A percentile compares a stretch with the other conserved stretches of the same genome.
phyloP scores from a whole-genome alignment of 805 yeast species.

The Kodamaea kaohsiungensis region DNA sequence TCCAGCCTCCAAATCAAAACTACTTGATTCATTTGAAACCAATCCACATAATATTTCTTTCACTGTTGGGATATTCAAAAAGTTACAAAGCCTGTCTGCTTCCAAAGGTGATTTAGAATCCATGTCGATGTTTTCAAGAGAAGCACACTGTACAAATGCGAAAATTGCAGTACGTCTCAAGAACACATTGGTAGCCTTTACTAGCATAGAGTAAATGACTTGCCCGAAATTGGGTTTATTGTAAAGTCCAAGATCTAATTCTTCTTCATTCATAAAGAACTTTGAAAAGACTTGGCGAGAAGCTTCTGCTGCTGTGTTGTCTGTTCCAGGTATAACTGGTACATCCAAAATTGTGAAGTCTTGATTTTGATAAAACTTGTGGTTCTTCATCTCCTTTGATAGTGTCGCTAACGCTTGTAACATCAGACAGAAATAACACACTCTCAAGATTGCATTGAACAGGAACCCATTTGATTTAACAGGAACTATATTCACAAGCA shows the following conservation, averaged over 20 bases:
- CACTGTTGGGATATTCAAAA: slow-evolving; percentile 49
- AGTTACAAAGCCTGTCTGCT: slow-evolving; percentile 52
- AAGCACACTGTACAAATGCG: slow-evolving; percentile 54
- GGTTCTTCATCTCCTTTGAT: slow-evolving; percentile 26
- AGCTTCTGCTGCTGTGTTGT: slow-evolving; percentile 19
- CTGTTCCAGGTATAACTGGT: slow-evolving; percentile 29
- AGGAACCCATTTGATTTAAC: slow-evolving; percentile 44
- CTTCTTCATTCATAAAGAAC: slow-evolving; percentile 11
- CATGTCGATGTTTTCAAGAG: slow-evolving; percentile 28
- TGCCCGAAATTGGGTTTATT: slow-evolving; percentile 31
- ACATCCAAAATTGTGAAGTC: slow-evolving; percentile 36
- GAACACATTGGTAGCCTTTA: slow-evolving; percentile 63
- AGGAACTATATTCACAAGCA: slow-evolving; percentile 52
- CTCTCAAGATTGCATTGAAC: slow-evolving; percentile 48
- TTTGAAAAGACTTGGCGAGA: slow-evolving; percentile 28
- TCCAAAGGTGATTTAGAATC: slow-evolving; percentile 35
- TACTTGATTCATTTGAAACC: background rate
- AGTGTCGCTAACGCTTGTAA: slow-evolving; percentile 43
- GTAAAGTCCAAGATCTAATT: slow-evolving; percentile 11
- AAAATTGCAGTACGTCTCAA: slow-evolving; percentile 62
- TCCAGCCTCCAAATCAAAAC: slow-evolving; percentile 13
- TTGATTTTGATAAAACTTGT: slow-evolving; percentile 24
- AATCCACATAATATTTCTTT: slow-evolving; percentile 10
- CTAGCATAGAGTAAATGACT: slow-evolving; percentile 52
- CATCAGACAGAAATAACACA: slow-evolving; percentile 54